Percentiles rank a stretch among this genome's conserved stretches.
Evolutionary conservation across 73 alveolate genomes (phyloP).

Genomic region (Tetrahymena thermophila): DNA sequence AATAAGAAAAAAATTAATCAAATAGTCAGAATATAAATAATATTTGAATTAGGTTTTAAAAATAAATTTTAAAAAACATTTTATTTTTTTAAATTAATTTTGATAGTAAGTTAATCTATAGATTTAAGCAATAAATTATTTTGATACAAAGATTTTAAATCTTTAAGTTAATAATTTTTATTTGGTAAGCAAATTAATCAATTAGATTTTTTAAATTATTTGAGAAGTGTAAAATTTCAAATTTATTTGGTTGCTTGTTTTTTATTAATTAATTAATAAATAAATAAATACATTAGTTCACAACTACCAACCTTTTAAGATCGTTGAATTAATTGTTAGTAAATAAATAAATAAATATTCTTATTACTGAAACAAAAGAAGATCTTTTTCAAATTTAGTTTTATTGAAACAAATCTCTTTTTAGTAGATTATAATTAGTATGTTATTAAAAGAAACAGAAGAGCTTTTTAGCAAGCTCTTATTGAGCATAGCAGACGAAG

Average conservation of each 20-base stretch:
- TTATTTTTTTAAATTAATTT: no score
- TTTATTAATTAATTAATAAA: no score
- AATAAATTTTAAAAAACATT: no score
- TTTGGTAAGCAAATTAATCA: not conserved
- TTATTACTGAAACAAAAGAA: not conserved
- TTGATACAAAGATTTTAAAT: not conserved
- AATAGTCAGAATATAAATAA: no score
- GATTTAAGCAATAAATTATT: no score
- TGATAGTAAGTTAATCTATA: no score
- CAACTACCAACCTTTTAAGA: not conserved
- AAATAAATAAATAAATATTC: not conserved
- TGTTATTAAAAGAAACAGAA: not conserved
- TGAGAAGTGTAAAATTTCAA: not conserved
- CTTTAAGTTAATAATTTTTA: not conserved
- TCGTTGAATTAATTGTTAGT: not conserved
- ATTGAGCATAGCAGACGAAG: not conserved
- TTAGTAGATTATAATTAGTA: not conserved
- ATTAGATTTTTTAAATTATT: not conserved
- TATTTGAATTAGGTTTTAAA: no score
- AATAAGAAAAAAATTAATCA: no score
- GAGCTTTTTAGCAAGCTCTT: not conserved
- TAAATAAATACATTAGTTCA: no score
- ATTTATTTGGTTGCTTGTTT: not conserved
- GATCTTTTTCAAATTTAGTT: not conserved
- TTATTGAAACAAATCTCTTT: not conserved